Evolutionary conservation across 2,329 filamentous ascomycete genomes (phyloP), one percentile per base, ranked within the genome.

Genomic region (Fusarium scirpi): DNA sequence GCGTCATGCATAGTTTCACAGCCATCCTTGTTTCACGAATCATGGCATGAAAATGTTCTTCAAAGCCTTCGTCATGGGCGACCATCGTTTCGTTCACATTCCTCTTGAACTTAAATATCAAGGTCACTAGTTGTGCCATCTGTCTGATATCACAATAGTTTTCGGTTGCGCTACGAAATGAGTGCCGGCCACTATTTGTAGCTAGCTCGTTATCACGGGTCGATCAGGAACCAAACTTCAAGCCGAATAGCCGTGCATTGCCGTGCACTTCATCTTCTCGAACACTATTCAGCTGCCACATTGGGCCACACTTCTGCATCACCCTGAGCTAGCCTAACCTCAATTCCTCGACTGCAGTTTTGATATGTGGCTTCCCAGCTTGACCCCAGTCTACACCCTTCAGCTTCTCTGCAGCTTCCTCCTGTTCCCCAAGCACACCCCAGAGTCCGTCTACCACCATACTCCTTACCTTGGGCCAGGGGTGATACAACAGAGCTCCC

Each of bases 401-500:
- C 67, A 90, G 74, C 56, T 71, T 76, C 59, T 78, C 73, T 20
- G 72, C 78, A 11, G 69, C 67, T 53, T 75, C 72, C 16, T 71
- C 78, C 25, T 70, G 61, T 12, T 76, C 77, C 10, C 76, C 76
- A 30, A 81, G 70, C 59, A 86, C 71, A 20, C 77, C 81, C 87
- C 86, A 91, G 34, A 91, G 77, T 78, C 89, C 87, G 71, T 91
- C 89, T 7, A 89, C 84, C 18, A 88, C 89, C 47, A 84, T 78
- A 65, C 80, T 86, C 65, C 90, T 82, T 72, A 97, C 89, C 74
- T 88, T 87, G 8, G 94, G 94, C 84, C 93, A 97, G 1, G 93
- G 93, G 82, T 97, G 95, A 61, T 89, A 80, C 68, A 97, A 82
- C 83, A 97, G 88, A 24, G 87, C 89, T 0, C 87, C 87, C 43